phyloP scores from a whole-genome alignment of 2,329 filamentous ascomycete genomes.

The Fusarium sp. region DNA sequence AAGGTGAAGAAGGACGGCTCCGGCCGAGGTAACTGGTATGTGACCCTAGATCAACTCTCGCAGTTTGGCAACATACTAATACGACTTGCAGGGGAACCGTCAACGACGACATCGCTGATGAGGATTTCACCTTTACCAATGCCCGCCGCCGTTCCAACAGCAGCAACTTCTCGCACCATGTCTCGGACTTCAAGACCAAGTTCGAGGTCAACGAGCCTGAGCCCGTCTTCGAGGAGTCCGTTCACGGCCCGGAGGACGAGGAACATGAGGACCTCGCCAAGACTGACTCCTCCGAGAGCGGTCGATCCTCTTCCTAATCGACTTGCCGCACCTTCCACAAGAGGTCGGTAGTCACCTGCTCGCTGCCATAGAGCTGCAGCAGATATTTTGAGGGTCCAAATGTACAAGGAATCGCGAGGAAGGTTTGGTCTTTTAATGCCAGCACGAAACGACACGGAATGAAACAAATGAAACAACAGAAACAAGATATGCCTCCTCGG shows the following conservation, averaged over 20 bases:
- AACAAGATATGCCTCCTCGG: constrained; percentile 16
- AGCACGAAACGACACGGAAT: constrained; percentile 48
- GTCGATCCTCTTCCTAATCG: constrained; percentile 69
- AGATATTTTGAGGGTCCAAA: constrained; percentile 36
- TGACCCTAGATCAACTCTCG: constrained; percentile 11
- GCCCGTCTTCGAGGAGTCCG: constrained; percentile 90
- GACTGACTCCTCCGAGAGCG: constrained; percentile 73
- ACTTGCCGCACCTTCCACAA: constrained; percentile 45
- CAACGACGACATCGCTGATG: constrained; percentile 88
- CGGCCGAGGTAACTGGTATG: constrained; percentile 95
- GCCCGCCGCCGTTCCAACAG: constrained; percentile 94
- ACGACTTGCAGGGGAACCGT: constrained; percentile 78
- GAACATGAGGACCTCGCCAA: constrained; percentile 70
- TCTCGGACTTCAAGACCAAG: constrained; percentile 93
- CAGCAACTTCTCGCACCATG: constrained; percentile 78
- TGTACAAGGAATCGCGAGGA: constrained; percentile 40
- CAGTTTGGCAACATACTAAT: constrained; percentile 34
- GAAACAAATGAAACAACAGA: constrained; percentile 45
- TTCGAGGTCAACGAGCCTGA: constrained; percentile 93
- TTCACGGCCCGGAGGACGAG: constrained; percentile 79
- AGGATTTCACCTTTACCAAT: constrained; percentile 87
- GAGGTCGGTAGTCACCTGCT: constrained; percentile 43
- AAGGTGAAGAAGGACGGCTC: constrained; percentile 97
- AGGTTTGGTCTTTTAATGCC: constrained; percentile 37
- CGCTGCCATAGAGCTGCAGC: constrained; percentile 51